These are phyloP conservation scores for Didymella glomerata DNA, from an alignment of 2,329 filamentous ascomycete genomes.

Conservation along the genomic window DNA sequence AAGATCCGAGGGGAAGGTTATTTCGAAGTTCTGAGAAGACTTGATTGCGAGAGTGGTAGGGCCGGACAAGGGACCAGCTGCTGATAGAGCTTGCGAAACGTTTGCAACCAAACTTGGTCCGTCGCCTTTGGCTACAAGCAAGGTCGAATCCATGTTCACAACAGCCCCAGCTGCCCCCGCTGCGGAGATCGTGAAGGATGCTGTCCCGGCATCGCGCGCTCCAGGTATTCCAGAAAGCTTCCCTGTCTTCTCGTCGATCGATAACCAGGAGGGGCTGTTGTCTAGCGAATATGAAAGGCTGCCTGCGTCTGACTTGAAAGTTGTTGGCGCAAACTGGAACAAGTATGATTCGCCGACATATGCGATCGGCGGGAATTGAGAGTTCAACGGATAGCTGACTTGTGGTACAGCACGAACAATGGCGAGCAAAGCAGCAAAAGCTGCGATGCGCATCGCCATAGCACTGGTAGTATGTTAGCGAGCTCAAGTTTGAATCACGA, in stretches of 20 bases:
- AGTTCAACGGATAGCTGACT: conserved; percentile 77
- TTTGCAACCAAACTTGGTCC: conserved; percentile 65
- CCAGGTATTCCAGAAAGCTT: conserved; percentile 76
- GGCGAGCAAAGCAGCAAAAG: conserved; percentile 28
- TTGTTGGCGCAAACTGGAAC: conserved; percentile 76
- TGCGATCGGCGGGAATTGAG: conserved; percentile 82
- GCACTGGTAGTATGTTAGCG: conserved; percentile 21
- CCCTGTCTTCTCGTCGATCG: conserved; percentile 70
- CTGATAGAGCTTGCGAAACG: conserved; percentile 65
- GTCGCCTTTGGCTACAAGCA: conserved; percentile 71
- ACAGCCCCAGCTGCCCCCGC: conserved; percentile 69
- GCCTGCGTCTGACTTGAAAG: conserved; percentile 69
- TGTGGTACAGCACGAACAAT: conserved; percentile 44
- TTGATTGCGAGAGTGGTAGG: conserved; percentile 63
- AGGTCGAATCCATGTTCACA: conserved; percentile 69
- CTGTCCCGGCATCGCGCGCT: conserved; percentile 64
- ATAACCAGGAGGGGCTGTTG: conserved; percentile 76
- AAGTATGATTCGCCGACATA: conserved; percentile 71
- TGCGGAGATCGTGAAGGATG: conserved; percentile 73
- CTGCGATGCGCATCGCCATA: conserved; percentile 30
- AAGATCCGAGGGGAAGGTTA: conserved; percentile 60
- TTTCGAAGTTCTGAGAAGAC: conserved; percentile 48
- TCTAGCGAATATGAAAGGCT: conserved; percentile 72
- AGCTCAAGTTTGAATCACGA: neutral
- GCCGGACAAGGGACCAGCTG: conserved; percentile 65